Evolutionary conservation across 345 rosid species (phyloP), one percentile per base, ranked within the genome.

Genomic region (Trapa incisa): DNA sequence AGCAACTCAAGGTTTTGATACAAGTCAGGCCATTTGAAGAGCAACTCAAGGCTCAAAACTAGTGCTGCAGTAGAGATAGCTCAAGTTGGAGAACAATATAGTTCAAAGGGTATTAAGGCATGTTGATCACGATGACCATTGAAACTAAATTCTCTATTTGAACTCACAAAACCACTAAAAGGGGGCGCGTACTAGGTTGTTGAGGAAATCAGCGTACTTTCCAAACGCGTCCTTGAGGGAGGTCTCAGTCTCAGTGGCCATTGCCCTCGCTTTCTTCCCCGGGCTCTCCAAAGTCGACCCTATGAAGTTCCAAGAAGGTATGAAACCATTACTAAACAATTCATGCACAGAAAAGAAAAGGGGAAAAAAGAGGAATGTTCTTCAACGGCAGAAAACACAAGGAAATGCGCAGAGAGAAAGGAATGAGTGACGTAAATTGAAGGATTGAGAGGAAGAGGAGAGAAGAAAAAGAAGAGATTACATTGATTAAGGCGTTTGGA

Each of bases 151-250:
- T 9, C 36, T 2, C 36, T 41, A 45, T 67, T 61, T 12, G 47
- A 45, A 10, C 22, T 61, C 22, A 16, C 7, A 15, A 65, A 48
- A 47, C 12, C 36, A 58, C 2, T 50, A 14, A 48, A 11, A 42
- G 57, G 13, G 16, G 35, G 15, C 54, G 29, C 29, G 29, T 77
- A 89, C 96, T 2, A 88, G 87, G 67, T 76, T 67, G 42, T 90
- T 90, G 73, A 90, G 90, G 73, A 80, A 80, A 29, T 82, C 89
- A 54, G 89, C 85, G 75, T 87, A 80, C 1, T 68, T 56, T 56
- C 80, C 67, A 71, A 90, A 90, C 7, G 87, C 74, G 41, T 73
- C 89, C 75, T 73, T 86, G 58, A 88, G 78, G 70, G 86, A 75
- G 66, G 87, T 76, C 35, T 77, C 69, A 3, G 85, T 76, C 32